Evolutionary conservation across 2,329 filamentous ascomycete genomes (phyloP).

Genomic region (Helotiales sp.): DNA sequence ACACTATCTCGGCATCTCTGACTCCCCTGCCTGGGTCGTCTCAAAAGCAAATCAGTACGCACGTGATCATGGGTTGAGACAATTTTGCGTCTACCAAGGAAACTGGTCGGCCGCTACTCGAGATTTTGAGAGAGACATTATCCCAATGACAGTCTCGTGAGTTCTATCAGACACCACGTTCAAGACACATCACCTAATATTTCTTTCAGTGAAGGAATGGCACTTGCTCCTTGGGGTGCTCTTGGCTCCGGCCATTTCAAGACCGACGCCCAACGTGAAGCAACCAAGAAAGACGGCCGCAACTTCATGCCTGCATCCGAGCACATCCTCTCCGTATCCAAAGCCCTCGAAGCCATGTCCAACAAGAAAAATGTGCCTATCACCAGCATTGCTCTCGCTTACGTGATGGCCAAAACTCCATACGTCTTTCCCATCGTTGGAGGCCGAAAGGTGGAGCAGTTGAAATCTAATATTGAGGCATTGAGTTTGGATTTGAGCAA

Average conservation of each 20-base stretch:
- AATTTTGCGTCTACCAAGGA: slow-evolving; percentile 68
- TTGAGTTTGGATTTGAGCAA: slow-evolving; percentile 50
- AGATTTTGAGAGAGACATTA: slow-evolving; percentile 60
- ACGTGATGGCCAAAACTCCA: slow-evolving; percentile 55
- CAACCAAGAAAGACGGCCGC: neutral
- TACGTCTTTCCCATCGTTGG: slow-evolving; percentile 60
- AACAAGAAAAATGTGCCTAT: slow-evolving; percentile 51
- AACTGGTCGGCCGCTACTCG: slow-evolving; percentile 58
- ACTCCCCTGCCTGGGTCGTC: slow-evolving; percentile 69
- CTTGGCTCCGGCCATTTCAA: slow-evolving; percentile 48
- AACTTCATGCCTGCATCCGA: slow-evolving; percentile 35
- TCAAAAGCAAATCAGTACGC: slow-evolving; percentile 62
- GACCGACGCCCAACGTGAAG: slow-evolving; percentile 34
- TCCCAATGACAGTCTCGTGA: slow-evolving; percentile 54
- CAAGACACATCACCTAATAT: no score
- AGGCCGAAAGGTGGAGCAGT: slow-evolving; percentile 55
- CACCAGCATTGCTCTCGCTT: slow-evolving; percentile 56
- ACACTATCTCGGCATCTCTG: slow-evolving; percentile 63
- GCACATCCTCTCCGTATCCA: slow-evolving; percentile 44
- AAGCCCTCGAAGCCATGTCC: slow-evolving; percentile 58
- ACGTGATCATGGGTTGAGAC: slow-evolving; percentile 63
- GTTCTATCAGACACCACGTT: neutral
- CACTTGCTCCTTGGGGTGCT: slow-evolving; percentile 51
- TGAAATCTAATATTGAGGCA: slow-evolving; percentile 56
- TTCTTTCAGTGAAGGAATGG: slow-evolving; percentile 50